Evolutionary conservation across 805 yeast genomes (phyloP), one percentile per base, ranked within the genome.

Genomic region (Metschnikowia santaceciliae): DNA sequence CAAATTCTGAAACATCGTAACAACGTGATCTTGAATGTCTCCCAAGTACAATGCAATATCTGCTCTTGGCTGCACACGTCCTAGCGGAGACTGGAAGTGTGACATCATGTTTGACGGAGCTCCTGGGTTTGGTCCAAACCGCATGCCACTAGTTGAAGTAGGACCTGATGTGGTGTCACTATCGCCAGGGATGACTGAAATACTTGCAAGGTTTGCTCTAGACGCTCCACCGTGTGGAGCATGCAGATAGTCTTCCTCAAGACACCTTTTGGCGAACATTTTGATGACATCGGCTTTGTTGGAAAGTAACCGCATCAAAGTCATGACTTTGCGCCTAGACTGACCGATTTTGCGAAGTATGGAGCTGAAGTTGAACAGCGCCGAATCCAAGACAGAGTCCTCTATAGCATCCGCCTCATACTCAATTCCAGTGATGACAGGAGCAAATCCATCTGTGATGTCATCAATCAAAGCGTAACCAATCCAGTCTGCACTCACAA

Each of bases 231-330:
- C 41, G n/a, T 44, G 50, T 14, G 53, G 51, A 1, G 63, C 58
- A 22, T 45, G 42, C 20, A 44, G 48, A 53, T 52, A 54, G 17
- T 73, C 78, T 53, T 80, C 83, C 69, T 90, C 97, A 61, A 86
- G 91, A 68, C 97, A 90, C 61, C 98, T 79, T 67, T 92, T 92
- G 36, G 96, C 94, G 74, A 92, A 90, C 95, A 90, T 91, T 60
- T 88, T 87, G 62, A 92, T 88, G 49, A 92, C 98, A 67, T 92
- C 98, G 0, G 97, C 97, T 66, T 92, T 92, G 56, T 96, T 96
- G 38, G 92, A 83, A 46, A 92, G 75, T 55, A 92, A 73, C 61
- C 98, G 79, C 88, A 91, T 84, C 62, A 92, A 70, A 0, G 96
- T 86, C 97, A 92, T 92, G 33, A 91, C 95, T 63, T 86, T 88